Base-by-base conservation (phyloP, 805 yeast species). In the Saccharomycopsis sp. region DNA sequence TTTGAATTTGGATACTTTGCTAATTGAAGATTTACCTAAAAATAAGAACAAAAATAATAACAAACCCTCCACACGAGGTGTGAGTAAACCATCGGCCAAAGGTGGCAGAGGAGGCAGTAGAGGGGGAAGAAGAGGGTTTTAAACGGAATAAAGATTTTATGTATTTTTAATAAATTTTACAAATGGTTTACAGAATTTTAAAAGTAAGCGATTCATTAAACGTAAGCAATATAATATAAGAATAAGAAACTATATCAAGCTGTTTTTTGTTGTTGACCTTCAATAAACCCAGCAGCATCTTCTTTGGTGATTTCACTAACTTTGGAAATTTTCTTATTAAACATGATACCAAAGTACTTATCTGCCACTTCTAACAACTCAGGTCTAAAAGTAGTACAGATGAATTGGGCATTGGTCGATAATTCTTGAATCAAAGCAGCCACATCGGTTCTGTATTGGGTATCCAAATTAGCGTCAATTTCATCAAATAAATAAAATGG, bases 401-500 rank as follows among this genome's bases (percentile, higher is more conserved):
- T 86, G 54, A 89, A 92, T 59, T 92, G 98, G 12, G 94, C 94
- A 40, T 69, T 60, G 4, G 51, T 52, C 17, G 95, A 74, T 40
- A 88, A 60, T 27, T 72, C 67, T 49, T 74, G 67, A 40, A 92
- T 77, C 65, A 84, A 63, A 26, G 67, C 61, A 0, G 97, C 95
- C 17, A 92, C 95, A 0, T 95, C 75, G 0, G 83, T 72, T 52
- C 98, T 72, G 55, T 88, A 89, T 53, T 84, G 95, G 2, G 94
- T 75, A 60, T 92, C 98, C 47, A 92, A 66, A 51, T 89, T 92
- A 3, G 97, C 96, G 62, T 92, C 98, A 44, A 92, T 81, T 63
- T 92, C 98, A 60, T 92, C 98, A 59, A 92, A 89, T 35, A 92
- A 61, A 56, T 92, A 92, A 58, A 92, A 92, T 36, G 97, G 96